Evolutionary conservation across 768 basidiomycete species (phyloP).

Genomic region (Hygrophoropsis aurantiaca): DNA sequence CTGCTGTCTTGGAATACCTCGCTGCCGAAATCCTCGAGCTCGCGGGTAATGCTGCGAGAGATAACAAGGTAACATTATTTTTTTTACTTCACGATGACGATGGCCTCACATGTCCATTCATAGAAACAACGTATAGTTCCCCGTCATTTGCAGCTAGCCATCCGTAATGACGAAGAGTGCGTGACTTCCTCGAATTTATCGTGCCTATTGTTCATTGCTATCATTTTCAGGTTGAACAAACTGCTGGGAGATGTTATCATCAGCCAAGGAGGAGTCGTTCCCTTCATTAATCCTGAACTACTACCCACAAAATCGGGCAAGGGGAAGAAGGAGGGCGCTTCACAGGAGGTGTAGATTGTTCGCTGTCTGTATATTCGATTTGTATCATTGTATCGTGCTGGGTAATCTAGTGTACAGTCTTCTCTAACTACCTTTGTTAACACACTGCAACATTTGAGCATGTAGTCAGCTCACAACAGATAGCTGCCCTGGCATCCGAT

Average conservation of each 20-base stretch:
- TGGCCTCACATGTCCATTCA: neutral
- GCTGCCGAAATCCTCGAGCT: slow-evolving; percentile 86
- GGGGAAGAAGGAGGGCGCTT: slow-evolving; percentile 49
- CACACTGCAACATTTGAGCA: too few relatives aligned
- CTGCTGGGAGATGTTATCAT: slow-evolving; percentile 65
- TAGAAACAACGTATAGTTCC: slow-evolving; percentile 79
- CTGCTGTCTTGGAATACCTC: slow-evolving; percentile 85
- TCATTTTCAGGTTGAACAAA: slow-evolving; percentile 47
- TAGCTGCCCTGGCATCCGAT: too few relatives aligned
- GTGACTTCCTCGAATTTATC: slow-evolving; percentile 13
- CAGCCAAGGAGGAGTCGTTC: slow-evolving; percentile 76
- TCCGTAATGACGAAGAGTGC: slow-evolving; percentile 75
- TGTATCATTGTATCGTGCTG: slow-evolving; percentile 23
- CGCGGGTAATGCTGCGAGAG: slow-evolving; percentile 76
- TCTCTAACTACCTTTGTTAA: slow-evolving; percentile 19
- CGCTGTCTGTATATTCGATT: slow-evolving; percentile 7
- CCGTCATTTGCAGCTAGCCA: slow-evolving; percentile 72
- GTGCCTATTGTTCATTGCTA: neutral
- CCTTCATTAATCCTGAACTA: slow-evolving; percentile 55
- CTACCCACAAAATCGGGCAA: slow-evolving; percentile 45
- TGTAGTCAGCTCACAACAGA: too few relatives aligned
- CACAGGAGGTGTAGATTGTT: slow-evolving; percentile 45
- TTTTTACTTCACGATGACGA: neutral
- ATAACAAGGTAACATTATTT: slow-evolving; percentile 57
- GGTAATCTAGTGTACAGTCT: slow-evolving; percentile 33